These are phyloP conservation scores for Cyberlindnera misumaiensis DNA, from an alignment of 805 yeast species.

Conservation along the genomic window DNA sequence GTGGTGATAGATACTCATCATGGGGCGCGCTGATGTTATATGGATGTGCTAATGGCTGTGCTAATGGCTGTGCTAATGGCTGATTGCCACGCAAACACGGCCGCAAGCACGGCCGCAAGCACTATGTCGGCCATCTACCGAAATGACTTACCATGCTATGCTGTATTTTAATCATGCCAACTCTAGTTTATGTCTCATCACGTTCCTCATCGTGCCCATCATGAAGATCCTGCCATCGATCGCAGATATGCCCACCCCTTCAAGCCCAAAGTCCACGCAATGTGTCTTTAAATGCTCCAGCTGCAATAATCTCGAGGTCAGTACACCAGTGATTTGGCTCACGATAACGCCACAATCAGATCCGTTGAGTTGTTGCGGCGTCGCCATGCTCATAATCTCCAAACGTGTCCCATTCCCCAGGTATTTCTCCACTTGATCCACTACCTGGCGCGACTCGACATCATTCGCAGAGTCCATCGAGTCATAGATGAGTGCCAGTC, in stretches of 20 bases:
- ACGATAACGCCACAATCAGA: constrained; percentile 54
- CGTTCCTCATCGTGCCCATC: constrained; percentile 28
- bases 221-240: constrained; percentile 40
- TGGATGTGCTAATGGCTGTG: too few relatives aligned
- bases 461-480: constrained; percentile 31
- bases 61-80: too few relatives aligned
- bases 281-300: constrained; percentile 21
- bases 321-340: constrained; percentile 28
- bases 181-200: constrained; percentile 18
- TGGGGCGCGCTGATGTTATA: too few relatives aligned
- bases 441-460: constrained; percentile 15
- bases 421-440: constrained; percentile 19
- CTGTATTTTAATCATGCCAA: too few relatives aligned
- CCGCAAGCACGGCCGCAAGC: too few relatives aligned
- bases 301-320: constrained; percentile 28
- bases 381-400: constrained; percentile 15
- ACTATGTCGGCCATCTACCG: too few relatives aligned
- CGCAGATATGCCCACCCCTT: constrained; percentile 38
- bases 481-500: constrained; percentile 50
- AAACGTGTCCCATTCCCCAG: constrained; percentile 15
- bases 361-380: constrained; percentile 59
- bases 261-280: constrained; percentile 32
- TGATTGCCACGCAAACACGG: too few relatives aligned
- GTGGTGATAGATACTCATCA: too few relatives aligned
- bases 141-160: too few relatives aligned